phyloP scores from a whole-genome alignment of 73 alveolate genomes.

The Paramecium biaurelia region DNA sequence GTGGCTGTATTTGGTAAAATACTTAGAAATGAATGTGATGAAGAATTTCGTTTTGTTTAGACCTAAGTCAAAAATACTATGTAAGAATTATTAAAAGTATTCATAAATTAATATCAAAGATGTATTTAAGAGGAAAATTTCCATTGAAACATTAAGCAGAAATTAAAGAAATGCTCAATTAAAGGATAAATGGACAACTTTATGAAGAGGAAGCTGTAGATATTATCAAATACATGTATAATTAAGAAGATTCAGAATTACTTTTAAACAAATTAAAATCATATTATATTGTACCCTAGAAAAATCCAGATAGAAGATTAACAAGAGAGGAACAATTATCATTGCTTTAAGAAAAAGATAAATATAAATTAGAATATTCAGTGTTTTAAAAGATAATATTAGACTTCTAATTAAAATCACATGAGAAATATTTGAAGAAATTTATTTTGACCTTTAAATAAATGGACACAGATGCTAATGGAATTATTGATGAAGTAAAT shows the following conservation, averaged over 20 bases:
- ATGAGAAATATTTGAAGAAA: constrained; percentile 90
- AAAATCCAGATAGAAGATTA: constrained; percentile 51
- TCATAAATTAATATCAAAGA: not conserved
- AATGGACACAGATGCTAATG: constrained; percentile 90
- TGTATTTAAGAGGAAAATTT: constrained; percentile 75
- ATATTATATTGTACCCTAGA: not conserved
- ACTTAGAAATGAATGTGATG: constrained; percentile 96
- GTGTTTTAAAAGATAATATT: constrained; percentile 85
- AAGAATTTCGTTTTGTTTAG: constrained; percentile 90
- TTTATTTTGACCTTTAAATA: constrained; percentile 83
- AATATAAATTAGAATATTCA: constrained; percentile 71
- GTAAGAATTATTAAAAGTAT: constrained; percentile 80
- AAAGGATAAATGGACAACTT: constrained; percentile 72
- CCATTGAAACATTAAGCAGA: constrained; percentile 88
- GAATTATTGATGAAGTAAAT: constrained; percentile 89
- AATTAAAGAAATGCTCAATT: constrained; percentile 76
- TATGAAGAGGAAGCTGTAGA: constrained; percentile 94
- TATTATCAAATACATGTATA: constrained; percentile 94
- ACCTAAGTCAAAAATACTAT: constrained; percentile 93
- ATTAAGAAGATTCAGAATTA: constrained; percentile 86
- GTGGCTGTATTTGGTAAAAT: constrained; percentile 95
- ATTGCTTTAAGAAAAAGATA: constrained; percentile 82
- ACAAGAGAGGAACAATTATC: constrained; percentile 72
- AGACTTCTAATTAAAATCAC: constrained; percentile 94
- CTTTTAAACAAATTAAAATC: constrained; percentile 49